Conservation (phyloP, 352 stramenopile species). For the Globisporangium acanthophoron region DNA sequence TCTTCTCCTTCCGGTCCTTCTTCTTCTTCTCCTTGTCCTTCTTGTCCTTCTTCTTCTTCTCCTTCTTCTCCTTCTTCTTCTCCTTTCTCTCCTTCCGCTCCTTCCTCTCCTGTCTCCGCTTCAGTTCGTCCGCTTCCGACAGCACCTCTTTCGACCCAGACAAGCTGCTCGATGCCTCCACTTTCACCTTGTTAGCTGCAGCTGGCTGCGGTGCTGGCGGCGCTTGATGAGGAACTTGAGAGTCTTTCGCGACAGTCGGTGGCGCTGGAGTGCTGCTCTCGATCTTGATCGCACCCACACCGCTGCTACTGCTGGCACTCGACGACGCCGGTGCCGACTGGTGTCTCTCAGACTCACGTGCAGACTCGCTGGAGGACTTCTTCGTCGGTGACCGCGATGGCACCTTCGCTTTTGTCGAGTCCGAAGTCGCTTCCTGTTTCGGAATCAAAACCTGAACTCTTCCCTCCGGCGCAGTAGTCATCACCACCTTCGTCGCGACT, state of each 20-base stretch:
- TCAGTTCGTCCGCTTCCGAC: conserved; percentile 17
- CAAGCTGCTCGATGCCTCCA: neutral
- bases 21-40: conserved; percentile 31
- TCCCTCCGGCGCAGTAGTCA: neutral
- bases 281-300: conserved; percentile 1
- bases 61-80: conserved; percentile 63
- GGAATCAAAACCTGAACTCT: neutral
- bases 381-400: conserved; percentile 3
- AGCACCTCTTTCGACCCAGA: neutral
- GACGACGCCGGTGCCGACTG: neutral
- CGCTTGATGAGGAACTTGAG: neutral
- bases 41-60: conserved; percentile 47
- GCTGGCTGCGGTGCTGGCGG: neutral
- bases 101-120: conserved; percentile 50
- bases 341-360: neutral
- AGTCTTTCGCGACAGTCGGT: neutral
- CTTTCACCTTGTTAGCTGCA: neutral
- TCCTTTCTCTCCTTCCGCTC: conserved; percentile 71
- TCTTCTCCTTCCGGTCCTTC: conserved; percentile 14
- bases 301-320: neutral
- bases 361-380: neutral
- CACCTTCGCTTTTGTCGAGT: conserved; percentile 1
- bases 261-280: neutral
- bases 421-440: conserved; percentile 3
- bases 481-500: neutral